Evolutionary conservation across 768 basidiomycete genomes (phyloP), one percentile per base, ranked within the genome.

Genomic region (Lactarius sp.): DNA sequence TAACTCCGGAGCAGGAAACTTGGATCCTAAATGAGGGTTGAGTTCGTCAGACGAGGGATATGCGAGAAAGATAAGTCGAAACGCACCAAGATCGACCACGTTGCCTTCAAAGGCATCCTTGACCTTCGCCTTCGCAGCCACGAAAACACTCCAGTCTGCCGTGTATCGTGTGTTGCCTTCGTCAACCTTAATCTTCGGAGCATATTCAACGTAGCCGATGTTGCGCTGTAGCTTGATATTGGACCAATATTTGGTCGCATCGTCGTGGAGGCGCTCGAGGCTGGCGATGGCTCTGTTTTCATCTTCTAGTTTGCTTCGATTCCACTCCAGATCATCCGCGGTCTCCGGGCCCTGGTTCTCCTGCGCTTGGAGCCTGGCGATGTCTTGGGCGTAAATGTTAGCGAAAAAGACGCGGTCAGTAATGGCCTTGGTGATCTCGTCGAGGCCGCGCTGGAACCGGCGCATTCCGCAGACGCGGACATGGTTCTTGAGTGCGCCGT

Each of bases 11-110:
- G 42, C 41, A 20, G 31, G 14, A 6, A 52, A 60, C 33, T 52
- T 60, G 1, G 59, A 44, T 46, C 59, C 44, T 54, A 20, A 53
- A n/a, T n/a, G n/a, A n/a, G n/a, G n/a, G n/a, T n/a, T n/a, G n/a
- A n/a, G n/a, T n/a, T n/a, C n/a, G n/a, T n/a, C n/a, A n/a, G n/a
- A n/a, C n/a, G n/a, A n/a, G n/a, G n/a, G n/a, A n/a, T n/a, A n/a
- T n/a, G n/a, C n/a, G n/a, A n/a, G n/a, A n/a, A n/a, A n/a, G n/a
- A n/a, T n/a, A n/a, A n/a, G n/a, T 53, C 22, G 36, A 60, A 53
- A 37, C 44, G 22, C 42, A 60, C 52, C 34, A 3, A 60, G 42
- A 47, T 60, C 52, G 16, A 59, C 31, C 22, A 59, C 41, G 34
- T 53, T 60, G 9, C n/a, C n/a, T n/a, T n/a, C n/a, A n/a, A n/a